phyloP scores from a whole-genome alignment of 305 asterid species.

The Fraxinus baroniana region DNA sequence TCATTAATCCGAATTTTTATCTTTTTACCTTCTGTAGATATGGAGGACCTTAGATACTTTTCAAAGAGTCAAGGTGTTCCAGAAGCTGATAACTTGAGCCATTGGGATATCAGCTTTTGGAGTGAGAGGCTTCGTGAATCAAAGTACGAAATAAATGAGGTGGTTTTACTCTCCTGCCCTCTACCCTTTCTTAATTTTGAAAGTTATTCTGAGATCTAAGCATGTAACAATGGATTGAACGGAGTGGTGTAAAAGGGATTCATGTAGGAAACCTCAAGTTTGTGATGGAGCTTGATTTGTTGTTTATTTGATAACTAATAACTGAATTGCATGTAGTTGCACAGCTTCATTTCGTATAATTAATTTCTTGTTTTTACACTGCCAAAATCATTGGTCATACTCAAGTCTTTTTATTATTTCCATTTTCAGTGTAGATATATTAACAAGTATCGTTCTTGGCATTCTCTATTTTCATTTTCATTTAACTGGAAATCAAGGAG shows the following conservation, averaged over 20 bases:
- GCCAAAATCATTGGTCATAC: not conserved
- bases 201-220: not conserved
- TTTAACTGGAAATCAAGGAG: not conserved
- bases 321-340: constrained; percentile 13
- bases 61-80: constrained; percentile 78
- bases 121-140: constrained; percentile 97
- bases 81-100: constrained; percentile 75
- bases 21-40: constrained; percentile 47
- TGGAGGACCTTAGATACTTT: constrained; percentile 75
- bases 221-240: not conserved
- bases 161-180: constrained; percentile 23
- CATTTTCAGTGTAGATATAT: not conserved
- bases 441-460: constrained; percentile 4
- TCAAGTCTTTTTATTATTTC: constrained; percentile 1
- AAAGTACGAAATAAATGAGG: constrained; percentile 93
- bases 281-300: not conserved
- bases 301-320: not conserved
- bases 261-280: not conserved
- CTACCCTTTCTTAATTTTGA: not conserved
- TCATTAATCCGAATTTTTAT: constrained; percentile 10
- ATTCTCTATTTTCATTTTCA: not conserved
- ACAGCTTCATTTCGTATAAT: not conserved
- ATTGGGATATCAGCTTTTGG: constrained; percentile 91
- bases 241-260: not conserved
- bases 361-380: not conserved